Evolutionary conservation across 495 filamentous ascomycete species (phyloP).

Genomic region (Penicillium bialowiezense): DNA sequence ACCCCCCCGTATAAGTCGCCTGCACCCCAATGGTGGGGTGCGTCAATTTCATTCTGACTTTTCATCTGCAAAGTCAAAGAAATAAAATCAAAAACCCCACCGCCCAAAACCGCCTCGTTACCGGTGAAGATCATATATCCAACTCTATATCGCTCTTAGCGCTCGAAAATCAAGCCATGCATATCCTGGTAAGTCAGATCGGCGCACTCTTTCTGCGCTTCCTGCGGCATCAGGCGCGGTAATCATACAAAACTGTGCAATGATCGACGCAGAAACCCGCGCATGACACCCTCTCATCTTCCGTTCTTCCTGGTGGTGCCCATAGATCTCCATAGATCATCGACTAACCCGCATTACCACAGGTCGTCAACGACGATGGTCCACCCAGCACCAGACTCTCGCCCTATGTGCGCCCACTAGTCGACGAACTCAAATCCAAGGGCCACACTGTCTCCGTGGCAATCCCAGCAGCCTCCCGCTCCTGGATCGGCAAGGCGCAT

Average conservation of each 20-base stretch:
- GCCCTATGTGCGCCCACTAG: slow-evolving; percentile 84
- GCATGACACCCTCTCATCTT: slow-evolving; percentile 4
- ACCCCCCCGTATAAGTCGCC: slow-evolving; percentile 19
- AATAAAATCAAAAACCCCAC: neutral
- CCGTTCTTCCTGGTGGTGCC: neutral
- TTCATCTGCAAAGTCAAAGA: neutral
- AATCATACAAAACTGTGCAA: neutral
- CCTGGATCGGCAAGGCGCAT: slow-evolving; percentile 98
- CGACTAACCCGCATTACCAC: slow-evolving; percentile 6
- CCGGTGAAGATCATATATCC: neutral
- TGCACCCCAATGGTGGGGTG: slow-evolving; percentile 6
- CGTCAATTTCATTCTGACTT: neutral
- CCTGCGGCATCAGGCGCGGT: neutral
- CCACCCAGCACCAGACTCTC: slow-evolving; percentile 83
- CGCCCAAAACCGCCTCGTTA: too few species aligned
- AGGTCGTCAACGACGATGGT: slow-evolving; percentile 92
- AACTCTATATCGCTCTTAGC: slow-evolving; percentile 9
- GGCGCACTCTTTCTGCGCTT: neutral
- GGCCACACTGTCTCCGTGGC: slow-evolving; percentile 89
- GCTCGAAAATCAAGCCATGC: slow-evolving; percentile 31
- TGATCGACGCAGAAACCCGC: neutral
- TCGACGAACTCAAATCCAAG: slow-evolving; percentile 69
- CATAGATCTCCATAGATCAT: neutral
- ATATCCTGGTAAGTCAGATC: slow-evolving; percentile 43
- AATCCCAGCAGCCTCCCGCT: slow-evolving; percentile 84